phyloP scores from a whole-genome alignment of 148 eudicot species.

The Fallopia convolvulus region DNA sequence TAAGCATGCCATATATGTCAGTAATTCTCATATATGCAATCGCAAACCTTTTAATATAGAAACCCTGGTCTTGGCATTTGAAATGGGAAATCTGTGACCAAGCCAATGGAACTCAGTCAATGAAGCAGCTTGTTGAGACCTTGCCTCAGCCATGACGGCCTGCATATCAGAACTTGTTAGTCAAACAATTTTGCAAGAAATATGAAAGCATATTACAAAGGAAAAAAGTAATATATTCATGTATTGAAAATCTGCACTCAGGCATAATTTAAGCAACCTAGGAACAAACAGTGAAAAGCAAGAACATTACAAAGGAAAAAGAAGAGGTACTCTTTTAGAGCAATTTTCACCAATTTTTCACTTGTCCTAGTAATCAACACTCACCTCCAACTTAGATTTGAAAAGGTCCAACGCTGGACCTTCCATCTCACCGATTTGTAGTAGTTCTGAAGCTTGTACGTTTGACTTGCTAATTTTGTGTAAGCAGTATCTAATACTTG shows the following conservation, averaged over 20 bases:
- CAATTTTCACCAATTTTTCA: background rate
- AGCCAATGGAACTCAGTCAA: slow-evolving; percentile 97
- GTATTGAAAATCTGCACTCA: background rate
- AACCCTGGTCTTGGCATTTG: slow-evolving; percentile 94
- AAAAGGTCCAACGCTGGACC: slow-evolving; percentile 96
- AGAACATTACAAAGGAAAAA: background rate
- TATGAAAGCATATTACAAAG: background rate
- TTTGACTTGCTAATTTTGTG: slow-evolving; percentile 93
- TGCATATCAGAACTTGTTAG: slow-evolving; percentile 20
- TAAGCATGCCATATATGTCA: background rate
- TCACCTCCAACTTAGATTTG: slow-evolving; percentile 84
- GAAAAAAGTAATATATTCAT: background rate
- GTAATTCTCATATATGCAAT: background rate
- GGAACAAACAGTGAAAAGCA: background rate
- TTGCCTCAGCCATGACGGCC: slow-evolving; percentile 98
- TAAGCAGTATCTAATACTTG: slow-evolving; percentile 81
- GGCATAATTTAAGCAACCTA: background rate
- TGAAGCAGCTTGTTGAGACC: slow-evolving; percentile 97
- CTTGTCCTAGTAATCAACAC: background rate
- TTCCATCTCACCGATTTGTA: slow-evolving; percentile 80
- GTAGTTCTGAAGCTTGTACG: slow-evolving; percentile 75
- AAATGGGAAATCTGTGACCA: slow-evolving; percentile 75
- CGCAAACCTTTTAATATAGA: slow-evolving; percentile 76
- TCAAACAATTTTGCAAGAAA: background rate
- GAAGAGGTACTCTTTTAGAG: background rate